Evolutionary conservation across 306 rosid genomes (phyloP).

Genomic region (Castanea crenata): DNA sequence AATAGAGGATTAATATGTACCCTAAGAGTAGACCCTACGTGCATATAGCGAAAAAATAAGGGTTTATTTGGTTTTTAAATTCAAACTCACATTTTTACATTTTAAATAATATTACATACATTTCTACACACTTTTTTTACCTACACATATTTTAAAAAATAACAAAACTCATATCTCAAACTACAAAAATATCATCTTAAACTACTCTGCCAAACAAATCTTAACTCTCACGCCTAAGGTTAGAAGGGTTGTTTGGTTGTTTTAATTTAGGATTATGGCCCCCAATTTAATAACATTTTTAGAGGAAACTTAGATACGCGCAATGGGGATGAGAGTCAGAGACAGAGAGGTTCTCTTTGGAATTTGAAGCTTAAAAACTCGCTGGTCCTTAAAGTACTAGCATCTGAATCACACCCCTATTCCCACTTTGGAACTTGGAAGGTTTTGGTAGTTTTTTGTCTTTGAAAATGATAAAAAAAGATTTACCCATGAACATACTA

Average conservation of each 20-base stretch:
- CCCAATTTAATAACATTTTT: background rate
- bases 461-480: background rate
- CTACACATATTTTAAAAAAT: too few species aligned
- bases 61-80: too few species aligned
- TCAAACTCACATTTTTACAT: too few species aligned
- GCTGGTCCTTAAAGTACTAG: background rate
- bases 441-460: background rate
- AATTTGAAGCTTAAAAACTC: constrained; percentile 41
- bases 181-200: too few species aligned
- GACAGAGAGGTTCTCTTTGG: constrained; percentile 37
- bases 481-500: background rate
- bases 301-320: background rate
- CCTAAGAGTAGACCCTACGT: too few species aligned
- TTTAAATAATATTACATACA: too few species aligned
- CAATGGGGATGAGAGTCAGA: background rate
- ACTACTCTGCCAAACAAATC: too few species aligned
- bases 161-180: too few species aligned
- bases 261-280: background rate
- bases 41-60: too few species aligned
- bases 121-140: too few species aligned
- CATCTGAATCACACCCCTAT: constrained; percentile 12
- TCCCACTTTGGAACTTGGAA: constrained; percentile 39
- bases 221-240: too few species aligned
- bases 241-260: background rate
- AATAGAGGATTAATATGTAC: too few species aligned